Conservation (phyloP, 192 early-diverging fungal genomes). For the Haplosporangium gracile region DNA sequence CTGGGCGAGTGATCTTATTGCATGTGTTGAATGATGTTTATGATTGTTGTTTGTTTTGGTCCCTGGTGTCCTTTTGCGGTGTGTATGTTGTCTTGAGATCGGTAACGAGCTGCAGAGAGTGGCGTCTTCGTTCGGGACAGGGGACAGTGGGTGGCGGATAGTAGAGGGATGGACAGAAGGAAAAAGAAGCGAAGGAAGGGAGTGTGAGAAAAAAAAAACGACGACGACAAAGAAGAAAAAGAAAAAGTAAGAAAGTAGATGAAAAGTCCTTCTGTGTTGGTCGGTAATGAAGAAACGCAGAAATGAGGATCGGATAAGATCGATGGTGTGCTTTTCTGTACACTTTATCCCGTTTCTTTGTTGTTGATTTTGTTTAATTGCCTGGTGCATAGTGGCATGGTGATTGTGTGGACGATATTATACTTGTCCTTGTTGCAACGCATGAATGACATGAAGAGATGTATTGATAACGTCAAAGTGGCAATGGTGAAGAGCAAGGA, state of each 20-base stretch:
- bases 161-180: not conserved
- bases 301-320: constrained; percentile 5
- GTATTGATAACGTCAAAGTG: not conserved
- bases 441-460: not conserved
- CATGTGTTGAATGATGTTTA: not conserved
- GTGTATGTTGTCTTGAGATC: not conserved
- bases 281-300: not conserved
- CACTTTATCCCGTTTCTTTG: not conserved
- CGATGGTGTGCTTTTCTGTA: constrained; percentile 4
- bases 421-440: not conserved
- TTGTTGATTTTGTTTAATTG: not conserved
- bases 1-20: not conserved
- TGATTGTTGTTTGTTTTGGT: not conserved
- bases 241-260: constrained; percentile 2
- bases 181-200: not conserved
- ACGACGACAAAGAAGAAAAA: not conserved
- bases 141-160: not conserved
- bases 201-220: not conserved
- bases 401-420: no score
- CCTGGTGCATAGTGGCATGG: not conserved
- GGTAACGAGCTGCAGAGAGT: not conserved
- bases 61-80: not conserved
- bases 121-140: not conserved
- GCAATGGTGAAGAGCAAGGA: not conserved
- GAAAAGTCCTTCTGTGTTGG: not conserved